Evolutionary conservation across 805 yeast genomes (phyloP), one percentile per base, ranked within the genome.

Genomic region (Maudiozyma bulderi): DNA sequence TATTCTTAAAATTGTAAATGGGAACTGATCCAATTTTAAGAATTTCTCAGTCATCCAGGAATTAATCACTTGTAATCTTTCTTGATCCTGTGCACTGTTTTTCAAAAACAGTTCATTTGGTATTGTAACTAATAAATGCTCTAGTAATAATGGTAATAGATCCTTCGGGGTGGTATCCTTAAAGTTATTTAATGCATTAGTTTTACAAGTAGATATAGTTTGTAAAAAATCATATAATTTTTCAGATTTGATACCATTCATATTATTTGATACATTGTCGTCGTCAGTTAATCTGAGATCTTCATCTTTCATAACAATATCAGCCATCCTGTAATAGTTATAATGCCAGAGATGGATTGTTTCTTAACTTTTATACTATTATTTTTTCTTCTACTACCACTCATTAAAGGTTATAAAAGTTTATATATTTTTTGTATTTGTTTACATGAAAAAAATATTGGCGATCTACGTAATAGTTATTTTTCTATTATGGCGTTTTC

Each of bases 1-100:
- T 1, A 78, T 56, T 47, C 82, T 54, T 10, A 68, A 52, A 1
- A 76, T 66, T 0, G 81, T 77, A 55, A 77, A 78, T 1, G 82
- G 83, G 7, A 54, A 58, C n/a, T 35, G 47, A 13, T 52, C 46
- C 9, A 53, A 50, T 2, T 41, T 29, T 7, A 53, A 35, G 40
- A 65, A 65, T 4, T 51, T 52, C 5, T 50, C 43, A 10, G 31
- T 44, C 32, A 64, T 48, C 50, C 53, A 47, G 0, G 50, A 39
- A 1, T 58, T 56, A 4, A 57, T 31, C 13, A 2, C 6, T 6
- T 11, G 33, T 10, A 44, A 13, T 13, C 11, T 46, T 40, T 7
- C 40, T 42, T 37, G 61, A 47, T 20, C 26, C 52, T 46, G 8
- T 14, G 37, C 28, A 11, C 15, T 33, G 26, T 9, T 33, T 2